Evolutionary conservation across 345 rosid genomes (phyloP), one percentile per base, ranked within the genome.

Genomic region (Citrus sp.): DNA sequence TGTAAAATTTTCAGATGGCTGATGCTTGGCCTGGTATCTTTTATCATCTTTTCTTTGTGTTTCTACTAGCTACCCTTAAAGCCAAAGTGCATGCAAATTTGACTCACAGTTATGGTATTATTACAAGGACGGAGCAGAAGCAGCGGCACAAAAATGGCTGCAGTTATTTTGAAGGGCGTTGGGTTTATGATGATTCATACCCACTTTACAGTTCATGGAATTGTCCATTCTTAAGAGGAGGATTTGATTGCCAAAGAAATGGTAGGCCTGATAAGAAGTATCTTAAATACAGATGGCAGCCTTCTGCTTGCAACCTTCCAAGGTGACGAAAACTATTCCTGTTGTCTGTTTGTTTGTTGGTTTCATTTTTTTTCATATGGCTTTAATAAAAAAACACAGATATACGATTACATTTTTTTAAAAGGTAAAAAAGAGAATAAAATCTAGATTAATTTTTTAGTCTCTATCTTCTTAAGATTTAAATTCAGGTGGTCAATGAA

Each of bases 211-310:
- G 76, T 81, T 76, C 89, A 25, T 60, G 81, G 8, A 76, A 70
- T 14, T 89, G 92, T 77, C 88, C 90, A 1, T 86, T 86, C 79
- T 59, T 87, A 5, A 73, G 82, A 46, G 58, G 60, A 1, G 85
- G 79, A 24, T 73, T 86, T 14, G 90, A 87, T 67, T 89, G 90
- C 42, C 87, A 73, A 71, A 84, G 75, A 1, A 67, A 82, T 75
- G 89, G 92, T 55, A 81, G 90, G 30, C 90, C 89, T n/a, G 92
- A 89, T 74, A 61, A 80, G 4, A 9, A 76, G 3, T 87, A 87
- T 70, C 88, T 84, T 72, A 38, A 84, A 18, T 89, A 80, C 67
- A 78, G 81, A 58, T 89, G 92, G 92, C 81, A 84, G 77, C 92
- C 92, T 22, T 62, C 79, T 18, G 82, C 78, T 14, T 87, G 90